phyloP scores from a whole-genome alignment of 2,329 filamentous ascomycete genomes.

The Dactylella cylindrospora region DNA sequence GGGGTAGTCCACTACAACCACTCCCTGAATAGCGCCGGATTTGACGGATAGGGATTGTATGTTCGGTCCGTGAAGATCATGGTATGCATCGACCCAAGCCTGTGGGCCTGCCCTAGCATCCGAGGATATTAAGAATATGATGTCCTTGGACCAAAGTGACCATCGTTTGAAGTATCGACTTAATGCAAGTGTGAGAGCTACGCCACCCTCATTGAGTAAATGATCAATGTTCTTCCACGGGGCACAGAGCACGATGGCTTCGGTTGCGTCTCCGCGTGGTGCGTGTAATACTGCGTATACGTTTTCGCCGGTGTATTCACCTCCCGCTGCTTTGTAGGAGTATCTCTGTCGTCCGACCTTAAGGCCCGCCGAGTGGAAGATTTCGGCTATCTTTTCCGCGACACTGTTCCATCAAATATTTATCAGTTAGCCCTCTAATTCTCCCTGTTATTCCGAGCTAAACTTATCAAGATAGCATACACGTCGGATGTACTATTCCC shows the following conservation, averaged over 20 bases:
- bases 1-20: constrained; percentile 89
- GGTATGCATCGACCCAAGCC: constrained; percentile 97
- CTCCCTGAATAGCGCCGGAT: constrained; percentile 88
- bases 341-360: constrained; percentile 89
- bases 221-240: constrained; percentile 82
- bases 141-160: constrained; percentile 99
- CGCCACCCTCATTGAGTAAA: constrained; percentile 79
- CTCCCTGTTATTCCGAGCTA: not conserved
- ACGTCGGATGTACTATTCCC: constrained; percentile 52
- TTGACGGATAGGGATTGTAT: constrained; percentile 82
- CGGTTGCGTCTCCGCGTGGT: constrained; percentile 90
- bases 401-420: constrained; percentile 52
- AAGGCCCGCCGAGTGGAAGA: constrained; percentile 75
- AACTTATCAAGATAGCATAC: constrained; percentile 36
- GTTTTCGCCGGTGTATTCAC: constrained; percentile 77
- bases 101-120: constrained; percentile 89
- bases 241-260: constrained; percentile 89
- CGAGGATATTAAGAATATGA: constrained; percentile 83
- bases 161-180: constrained; percentile 95
- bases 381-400: constrained; percentile 71
- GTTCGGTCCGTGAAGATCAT: constrained; percentile 76
- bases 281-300: constrained; percentile 91
- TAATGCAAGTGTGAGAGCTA: constrained; percentile 80
- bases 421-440: constrained; percentile 21
- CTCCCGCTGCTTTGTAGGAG: constrained; percentile 76